Base-by-base conservation (phyloP, 305 asterid species). In the Salvia sclarea region DNA sequence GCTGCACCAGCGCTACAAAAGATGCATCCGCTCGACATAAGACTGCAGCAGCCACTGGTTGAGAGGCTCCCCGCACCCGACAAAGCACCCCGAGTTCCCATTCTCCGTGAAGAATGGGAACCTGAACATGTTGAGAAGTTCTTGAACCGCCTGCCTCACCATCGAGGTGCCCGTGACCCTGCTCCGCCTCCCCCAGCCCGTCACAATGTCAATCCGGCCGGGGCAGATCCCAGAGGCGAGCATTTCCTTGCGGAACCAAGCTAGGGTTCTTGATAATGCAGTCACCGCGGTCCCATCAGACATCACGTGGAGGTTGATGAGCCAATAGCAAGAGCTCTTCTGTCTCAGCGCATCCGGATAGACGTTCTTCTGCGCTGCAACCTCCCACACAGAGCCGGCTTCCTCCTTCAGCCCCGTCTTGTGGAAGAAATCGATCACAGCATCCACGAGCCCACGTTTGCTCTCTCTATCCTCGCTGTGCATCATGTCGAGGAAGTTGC, bases 131-230 rank as follows among this genome's bases (percentile, higher is more conserved):
- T 79, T 77, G 21, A 93, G 92, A 83, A 91, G 72, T 16, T 93
- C 91, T 41, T 82, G 82, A 14, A 93, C 96, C 0, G 98, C 78
- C 66, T 88, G 90, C 53, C 96, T 81, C 73, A 93, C 98, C 58
- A 93, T 55, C 40, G 98, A 93, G 0, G 95, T 40, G 1, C 98
- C 98, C 0, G 98, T 91, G 49, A 93, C 92, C 76, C 96, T 66
- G 68, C 98, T 93, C 83, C 97, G 73, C 10, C 96, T 80, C 12
- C 98, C 98, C 98, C 98, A 93, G 5, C 98, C 98, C 0, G 98
- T 93, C 54, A 91, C 88, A 18, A 93, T 93, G 64, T 93, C 98
- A 52, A 93, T 87, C 1, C 97, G 85, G 69, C 58, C 78, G 0
- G 97, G 97, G 52, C 85, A 61, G 38, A 77, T 68, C 54, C 98